Base-by-base conservation (phyloP, 2,329 filamentous ascomycete species). In the Tolypocladium amazonense region DNA sequence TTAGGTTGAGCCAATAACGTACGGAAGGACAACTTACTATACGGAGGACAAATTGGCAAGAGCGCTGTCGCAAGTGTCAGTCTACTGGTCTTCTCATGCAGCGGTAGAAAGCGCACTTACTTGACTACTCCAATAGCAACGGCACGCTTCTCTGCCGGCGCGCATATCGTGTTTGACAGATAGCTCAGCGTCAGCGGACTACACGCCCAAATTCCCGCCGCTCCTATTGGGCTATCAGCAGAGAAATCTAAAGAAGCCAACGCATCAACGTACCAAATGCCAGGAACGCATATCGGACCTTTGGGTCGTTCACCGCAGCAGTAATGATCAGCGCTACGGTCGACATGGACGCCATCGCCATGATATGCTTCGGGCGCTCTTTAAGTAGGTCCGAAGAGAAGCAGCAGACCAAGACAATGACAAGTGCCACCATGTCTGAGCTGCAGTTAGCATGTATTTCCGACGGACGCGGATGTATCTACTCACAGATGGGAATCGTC, bases 371-470 rank as follows among this genome's bases (percentile, higher is more conserved):
- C 11, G 58, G 58, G 9, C 58, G 58, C 43, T 60, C 58, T n/a
- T 60, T 60, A 4, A 50, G 55, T 9, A 60, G 58, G 47, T 60
- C 58, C 20, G 58, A 60, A n/a, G 58, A 60, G 55, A 60, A 60
- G 33, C 58, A 60, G 35, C 58, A 57, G 30, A 39, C 38, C 5
- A 60, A 37, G 25, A 60, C 58, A 25, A 60, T 54, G 47, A 60
- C 58, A 23, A 60, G 58, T 8, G 58, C 58, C 15, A 41, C 37
- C 58, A 60, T 60, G 47, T 60, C 58, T 60, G 14, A 27, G 15
- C 37, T 25, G 11, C 12, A 12, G 47, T 52, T 27, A 52, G 14
- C 18, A 18, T 35, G 2, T 14, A 14, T 39, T 15, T 39, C 12
- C 9, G 15, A 39, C 12, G 15, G 37, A 39, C 3, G 37, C 37